Percentiles rank a stretch among this genome's conserved stretches.
These are phyloP conservation scores for Fraxinus pennsylvanica DNA, from an alignment of 257 asterid genomes.

Conservation along the genomic window DNA sequence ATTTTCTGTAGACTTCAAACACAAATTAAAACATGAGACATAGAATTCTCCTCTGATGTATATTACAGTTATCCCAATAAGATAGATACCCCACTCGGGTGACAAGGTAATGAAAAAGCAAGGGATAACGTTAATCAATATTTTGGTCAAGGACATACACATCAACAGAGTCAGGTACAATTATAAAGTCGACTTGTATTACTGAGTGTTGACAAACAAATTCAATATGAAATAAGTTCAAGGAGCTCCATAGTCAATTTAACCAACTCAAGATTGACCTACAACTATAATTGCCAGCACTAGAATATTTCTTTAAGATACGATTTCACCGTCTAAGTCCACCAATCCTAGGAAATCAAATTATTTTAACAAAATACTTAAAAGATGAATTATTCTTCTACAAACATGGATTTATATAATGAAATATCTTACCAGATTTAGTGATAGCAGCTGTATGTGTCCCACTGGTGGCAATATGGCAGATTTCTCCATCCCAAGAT, in stretches of 20 bases:
- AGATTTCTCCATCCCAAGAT: slow-evolving; percentile 71
- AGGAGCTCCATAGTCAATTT: background rate
- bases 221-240: background rate
- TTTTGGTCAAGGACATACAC: background rate
- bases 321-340: slow-evolving; percentile 21
- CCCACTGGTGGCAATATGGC: slow-evolving; percentile 83
- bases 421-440: slow-evolving; percentile 58
- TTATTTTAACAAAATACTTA: background rate
- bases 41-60: background rate
- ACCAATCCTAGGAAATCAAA: slow-evolving; percentile 24
- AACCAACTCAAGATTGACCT: background rate
- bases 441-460: slow-evolving; percentile 88
- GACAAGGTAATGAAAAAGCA: background rate
- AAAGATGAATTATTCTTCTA: background rate
- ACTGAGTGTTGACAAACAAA: background rate
- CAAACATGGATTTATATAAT: background rate
- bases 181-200: background rate
- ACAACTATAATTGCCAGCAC: background rate
- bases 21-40: too few relatives aligned
- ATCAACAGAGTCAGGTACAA: background rate
- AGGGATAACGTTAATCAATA: too few relatives aligned
- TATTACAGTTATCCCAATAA: background rate
- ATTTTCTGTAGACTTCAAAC: background rate
- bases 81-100: background rate
- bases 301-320: background rate